phyloP scores from a whole-genome alignment of 2,329 filamentous ascomycete species.

The Aspergillus uvarum region DNA sequence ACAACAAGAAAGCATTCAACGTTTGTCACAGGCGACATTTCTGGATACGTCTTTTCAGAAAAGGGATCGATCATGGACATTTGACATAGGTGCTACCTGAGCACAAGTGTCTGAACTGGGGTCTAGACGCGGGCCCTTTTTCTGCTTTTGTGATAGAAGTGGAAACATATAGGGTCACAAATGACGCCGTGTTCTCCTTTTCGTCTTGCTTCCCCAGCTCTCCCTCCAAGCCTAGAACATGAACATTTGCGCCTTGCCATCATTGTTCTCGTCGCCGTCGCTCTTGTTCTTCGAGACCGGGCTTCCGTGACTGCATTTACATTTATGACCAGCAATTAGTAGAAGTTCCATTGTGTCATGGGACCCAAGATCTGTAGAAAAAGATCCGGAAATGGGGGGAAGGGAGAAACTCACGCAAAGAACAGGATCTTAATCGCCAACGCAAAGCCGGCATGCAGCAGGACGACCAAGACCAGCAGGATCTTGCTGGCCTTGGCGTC shows the following conservation, averaged over 20 bases:
- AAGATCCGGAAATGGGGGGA: background rate
- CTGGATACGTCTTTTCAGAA: no score
- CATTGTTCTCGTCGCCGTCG: constrained; percentile 28
- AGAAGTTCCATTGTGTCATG: no score
- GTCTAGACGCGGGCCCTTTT: background rate
- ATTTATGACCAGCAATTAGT: no score
- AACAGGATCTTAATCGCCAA: constrained; percentile 96
- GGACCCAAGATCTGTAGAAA: no score
- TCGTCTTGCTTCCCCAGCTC: background rate
- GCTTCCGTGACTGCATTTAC: constrained; percentile 57
- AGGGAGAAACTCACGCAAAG: constrained; percentile 64
- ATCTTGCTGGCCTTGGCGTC: constrained; percentile 90
- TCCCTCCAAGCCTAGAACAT: constrained; percentile 19
- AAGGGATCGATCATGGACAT: background rate
- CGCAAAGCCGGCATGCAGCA: constrained; percentile 82
- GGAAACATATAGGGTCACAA: background rate
- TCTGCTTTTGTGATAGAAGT: background rate
- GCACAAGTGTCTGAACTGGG: constrained; percentile 8
- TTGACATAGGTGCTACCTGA: constrained; percentile 14
- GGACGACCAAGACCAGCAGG: constrained; percentile 77
- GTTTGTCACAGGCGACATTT: background rate
- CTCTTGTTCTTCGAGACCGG: constrained; percentile 50
- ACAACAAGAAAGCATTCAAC: background rate
- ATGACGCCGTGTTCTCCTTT: background rate
- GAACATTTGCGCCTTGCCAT: constrained; percentile 33